Evolutionary conservation across 441 rosid genomes (phyloP), one percentile per base, ranked within the genome.

Genomic region (Arabidopsis hybrid): DNA sequence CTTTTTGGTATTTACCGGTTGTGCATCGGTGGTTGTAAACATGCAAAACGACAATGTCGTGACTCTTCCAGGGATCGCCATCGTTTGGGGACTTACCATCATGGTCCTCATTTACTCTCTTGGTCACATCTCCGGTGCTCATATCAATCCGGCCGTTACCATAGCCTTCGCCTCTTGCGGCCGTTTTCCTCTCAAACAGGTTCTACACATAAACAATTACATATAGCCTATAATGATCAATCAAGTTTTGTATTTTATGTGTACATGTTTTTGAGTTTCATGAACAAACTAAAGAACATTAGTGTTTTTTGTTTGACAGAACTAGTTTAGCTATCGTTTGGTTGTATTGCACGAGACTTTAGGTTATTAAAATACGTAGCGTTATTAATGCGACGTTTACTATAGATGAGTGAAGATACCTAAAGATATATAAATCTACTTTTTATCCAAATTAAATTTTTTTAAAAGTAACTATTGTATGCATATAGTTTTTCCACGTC

Each of bases 71-170:
- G 98, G 99, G 31, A 86, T 95, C 6, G 79, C 99, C 8, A 80
- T 82, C 2, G 95, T 90, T 13, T 95, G 97, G 97, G 99, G 99
- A 58, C 79, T 92, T 21, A 89, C 91, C 6, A 96, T 92, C 50
- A 89, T 85, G 93, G 98, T 91, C 12, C 76, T 92, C 39, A 85
- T 91, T 74, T 95, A 92, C 83, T 83, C 98, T 35, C 83, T 92
- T 17, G 99, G 99, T 45, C 99, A 95, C 74, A 92, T 95, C 83
- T 92, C 99, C 4, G 99, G 99, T 39, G 99, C 97, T 56, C 97
- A 94, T 86, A 88, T 94, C 50, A 94, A 94, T 61, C 99, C 97
- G 8, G 91, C 98, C 6, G 96, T 95, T 80, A 95, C 97, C 49
- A 79, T 92, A 14, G 97, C 99, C 64, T 90, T 90, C 39, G 97